phyloP scores from a whole-genome alignment of 495 filamentous ascomycete species.

The Penicillium lividum region DNA sequence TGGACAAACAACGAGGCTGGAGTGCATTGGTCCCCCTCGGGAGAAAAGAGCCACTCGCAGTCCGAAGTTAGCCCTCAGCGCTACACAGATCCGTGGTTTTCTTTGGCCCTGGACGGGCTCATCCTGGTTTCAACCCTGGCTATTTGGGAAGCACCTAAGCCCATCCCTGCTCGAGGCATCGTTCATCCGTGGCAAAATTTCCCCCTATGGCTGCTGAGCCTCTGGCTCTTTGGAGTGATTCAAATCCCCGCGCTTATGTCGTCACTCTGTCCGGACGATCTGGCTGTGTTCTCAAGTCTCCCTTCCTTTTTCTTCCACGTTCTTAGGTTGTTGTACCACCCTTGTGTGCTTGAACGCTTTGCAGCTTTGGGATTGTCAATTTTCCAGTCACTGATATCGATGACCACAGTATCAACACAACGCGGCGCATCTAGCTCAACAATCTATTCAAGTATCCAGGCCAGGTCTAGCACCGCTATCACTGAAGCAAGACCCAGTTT shows the following conservation, averaged over 20 bases:
- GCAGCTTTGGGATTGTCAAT: slow-evolving; percentile 6
- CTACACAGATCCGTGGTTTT: slow-evolving; percentile 28
- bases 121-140: slow-evolving; percentile 28
- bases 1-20: slow-evolving; percentile 13
- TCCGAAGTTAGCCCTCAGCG: slow-evolving; percentile 15
- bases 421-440: slow-evolving; percentile 34
- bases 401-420: slow-evolving; percentile 38
- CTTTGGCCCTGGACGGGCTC: slow-evolving; percentile 23
- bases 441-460: slow-evolving; percentile 56
- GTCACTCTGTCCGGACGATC: slow-evolving; percentile 23
- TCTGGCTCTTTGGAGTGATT: slow-evolving; percentile 16
- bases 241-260: slow-evolving; percentile 23
- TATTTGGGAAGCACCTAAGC: slow-evolving; percentile 24
- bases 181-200: slow-evolving; percentile 19
- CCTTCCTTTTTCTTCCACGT: slow-evolving; percentile 20
- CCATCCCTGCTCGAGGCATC: slow-evolving; percentile 28
- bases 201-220: slow-evolving; percentile 13
- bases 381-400: slow-evolving; percentile 27
- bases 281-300: slow-evolving; percentile 23
- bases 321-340: slow-evolving; percentile 27
- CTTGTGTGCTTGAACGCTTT: slow-evolving; percentile 17
- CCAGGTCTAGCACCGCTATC: slow-evolving; percentile 61
- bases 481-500: slow-evolving; percentile 59
- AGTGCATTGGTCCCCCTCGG: slow-evolving; percentile 21
- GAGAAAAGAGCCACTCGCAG: slow-evolving; percentile 26